Base-by-base conservation (phyloP, 2,329 filamentous ascomycete genomes). In the Fusarium praegraminearum region DNA sequence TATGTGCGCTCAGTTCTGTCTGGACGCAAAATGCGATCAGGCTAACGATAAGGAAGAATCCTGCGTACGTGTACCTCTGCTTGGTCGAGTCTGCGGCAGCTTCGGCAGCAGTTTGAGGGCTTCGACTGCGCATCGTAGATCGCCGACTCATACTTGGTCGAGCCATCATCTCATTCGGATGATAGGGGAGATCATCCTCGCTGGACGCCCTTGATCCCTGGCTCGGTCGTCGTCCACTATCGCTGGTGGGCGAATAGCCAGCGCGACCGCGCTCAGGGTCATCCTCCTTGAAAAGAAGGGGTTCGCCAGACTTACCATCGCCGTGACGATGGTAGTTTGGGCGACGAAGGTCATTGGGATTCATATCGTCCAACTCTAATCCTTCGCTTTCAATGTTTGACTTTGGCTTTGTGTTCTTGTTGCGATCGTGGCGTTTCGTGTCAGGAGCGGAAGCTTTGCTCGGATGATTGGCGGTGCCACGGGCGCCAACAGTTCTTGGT, bases 1-100 rank as follows among this genome's bases (percentile, higher is more conserved):
- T 96, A 81, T 98, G 94, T 12, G 97, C 90, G 13, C 94, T 95
- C 56, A 97, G 93, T 84, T 98, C 95, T 5, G 96, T 98, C 86
- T 99, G 96, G 8, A 97, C 84, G 49, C 93, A 93, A 78, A 99
- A 99, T 76, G 92, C 91, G 62, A 97, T 83, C 76, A 99, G 84
- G 77, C 92, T 96, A 72, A 98, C 78, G 32, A 91, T 81, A 65
- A 99, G 85, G 80, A 98, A 98, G 71, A 94, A 87, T 53, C 87
- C 90, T 3, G 96, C 95, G 77, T 95, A 93, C 26, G 92, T 91
- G 81, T 99, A 98, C 80, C 93, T 93, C 77, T 89, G 91, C 76
- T 88, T 88, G 36, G 93, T 94, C 32, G 79, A 75, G 22, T 76
- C 76, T 40, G 77, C 78, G 56, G 76, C 76, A 30, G 75, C 78